Conservation (phyloP, 2,329 filamentous ascomycete genomes). For the Beauveria brongniartii region DNA sequence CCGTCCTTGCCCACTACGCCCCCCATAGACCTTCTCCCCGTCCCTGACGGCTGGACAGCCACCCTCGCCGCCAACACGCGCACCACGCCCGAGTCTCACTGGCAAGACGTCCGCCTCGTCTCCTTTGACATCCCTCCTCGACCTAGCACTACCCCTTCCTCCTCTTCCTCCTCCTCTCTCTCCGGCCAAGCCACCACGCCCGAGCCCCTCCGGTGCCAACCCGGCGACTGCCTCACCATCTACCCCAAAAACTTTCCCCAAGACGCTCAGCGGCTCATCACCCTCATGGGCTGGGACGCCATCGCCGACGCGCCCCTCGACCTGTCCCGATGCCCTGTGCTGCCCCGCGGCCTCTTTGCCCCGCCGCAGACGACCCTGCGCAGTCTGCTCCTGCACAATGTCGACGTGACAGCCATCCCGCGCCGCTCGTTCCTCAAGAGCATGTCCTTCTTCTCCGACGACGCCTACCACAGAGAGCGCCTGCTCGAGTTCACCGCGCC, state of each 20-base stretch:
- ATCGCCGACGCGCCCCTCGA: constrained; percentile 64
- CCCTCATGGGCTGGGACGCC: constrained; percentile 68
- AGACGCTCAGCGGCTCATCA: constrained; percentile 73
- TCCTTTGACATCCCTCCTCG: constrained; percentile 41
- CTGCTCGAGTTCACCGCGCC: constrained; percentile 76
- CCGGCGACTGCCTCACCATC: constrained; percentile 74
- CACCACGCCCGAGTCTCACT: constrained; percentile 69
- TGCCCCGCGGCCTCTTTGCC: constrained; percentile 27
- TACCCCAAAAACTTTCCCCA: constrained; percentile 79
- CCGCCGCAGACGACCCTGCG: constrained; percentile 54
- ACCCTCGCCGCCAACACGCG: constrained; percentile 58
- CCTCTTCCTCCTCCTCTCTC: too few relatives aligned
- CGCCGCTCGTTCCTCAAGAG: constrained; percentile 77
- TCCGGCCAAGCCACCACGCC: constrained; percentile 4
- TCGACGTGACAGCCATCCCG: constrained; percentile 87
- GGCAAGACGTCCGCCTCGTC: constrained; percentile 90
- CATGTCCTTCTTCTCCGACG: constrained; percentile 65
- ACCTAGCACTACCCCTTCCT: neutral
- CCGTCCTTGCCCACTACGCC: constrained; percentile 18
- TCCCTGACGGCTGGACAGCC: constrained; percentile 49
- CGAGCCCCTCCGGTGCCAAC: constrained; percentile 36
- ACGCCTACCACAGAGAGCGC: constrained; percentile 68
- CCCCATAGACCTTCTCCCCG: constrained; percentile 37
- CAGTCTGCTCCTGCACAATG: constrained; percentile 67
- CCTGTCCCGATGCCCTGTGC: constrained; percentile 31